Evolutionary conservation across 1,139 yeast genomes (phyloP).

Genomic region (Yamadazyma taylorii): DNA sequence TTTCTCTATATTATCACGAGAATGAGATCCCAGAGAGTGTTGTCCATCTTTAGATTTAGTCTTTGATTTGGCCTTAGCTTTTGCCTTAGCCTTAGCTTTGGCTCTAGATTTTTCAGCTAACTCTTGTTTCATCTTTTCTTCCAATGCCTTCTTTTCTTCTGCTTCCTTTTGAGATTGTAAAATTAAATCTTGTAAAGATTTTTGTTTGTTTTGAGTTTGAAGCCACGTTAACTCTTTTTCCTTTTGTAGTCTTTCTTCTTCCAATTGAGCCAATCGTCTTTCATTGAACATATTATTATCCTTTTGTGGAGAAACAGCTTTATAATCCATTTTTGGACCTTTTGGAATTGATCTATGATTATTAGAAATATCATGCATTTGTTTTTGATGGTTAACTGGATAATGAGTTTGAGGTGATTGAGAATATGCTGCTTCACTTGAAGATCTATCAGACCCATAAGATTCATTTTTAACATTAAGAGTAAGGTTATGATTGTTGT

Average conservation of each 20-base stretch:
- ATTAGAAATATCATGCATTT: slow-evolving; percentile 1
- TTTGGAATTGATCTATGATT: slow-evolving; percentile 2
- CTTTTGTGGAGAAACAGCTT: slow-evolving; percentile 3
- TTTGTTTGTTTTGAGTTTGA: slow-evolving; percentile 34
- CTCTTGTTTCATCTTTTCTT: slow-evolving; percentile 14
- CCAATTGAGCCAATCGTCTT: slow-evolving; percentile 28
- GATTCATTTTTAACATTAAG: slow-evolving; percentile 2
- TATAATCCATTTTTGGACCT: slow-evolving; percentile 3
- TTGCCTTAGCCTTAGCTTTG: slow-evolving; percentile 13
- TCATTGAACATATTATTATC: slow-evolving; percentile 11
- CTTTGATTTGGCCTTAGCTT: slow-evolving; percentile 15
- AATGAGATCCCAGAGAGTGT: too few relatives aligned
- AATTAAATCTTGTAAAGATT: slow-evolving; percentile 38
- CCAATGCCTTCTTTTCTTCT: slow-evolving; percentile 19
- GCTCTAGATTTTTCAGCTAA: slow-evolving; percentile 11
- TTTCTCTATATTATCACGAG: slow-evolving; percentile 29
- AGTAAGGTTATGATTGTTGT: too few relatives aligned
- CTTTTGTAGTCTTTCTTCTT: slow-evolving; percentile 34
- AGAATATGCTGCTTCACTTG: slow-evolving; percentile 1
- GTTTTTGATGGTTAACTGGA: background rate
- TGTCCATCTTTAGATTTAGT: too few relatives aligned
- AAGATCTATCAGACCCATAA: background rate
- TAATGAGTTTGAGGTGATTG: slow-evolving; percentile 1
- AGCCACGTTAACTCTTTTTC: slow-evolving; percentile 35
- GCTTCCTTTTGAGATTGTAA: slow-evolving; percentile 33